Evolutionary conservation across 805 yeast species (phyloP).

Genomic region (Scheffersomyces coipomensis): DNA sequence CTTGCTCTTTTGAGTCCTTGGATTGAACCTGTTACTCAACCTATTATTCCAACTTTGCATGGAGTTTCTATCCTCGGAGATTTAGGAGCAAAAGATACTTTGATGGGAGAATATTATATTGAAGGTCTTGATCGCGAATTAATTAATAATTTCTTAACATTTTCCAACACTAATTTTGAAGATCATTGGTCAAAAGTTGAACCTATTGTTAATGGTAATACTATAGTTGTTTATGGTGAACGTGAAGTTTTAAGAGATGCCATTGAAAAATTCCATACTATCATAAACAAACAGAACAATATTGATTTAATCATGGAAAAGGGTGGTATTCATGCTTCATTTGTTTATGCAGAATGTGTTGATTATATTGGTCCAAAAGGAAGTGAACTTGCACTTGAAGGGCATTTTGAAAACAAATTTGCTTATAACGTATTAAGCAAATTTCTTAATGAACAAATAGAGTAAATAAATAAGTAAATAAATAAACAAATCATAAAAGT

Average conservation of each 20-base stretch:
- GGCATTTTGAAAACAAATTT: conserved; percentile 20
- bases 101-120: conserved; percentile 31
- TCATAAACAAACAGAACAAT: conserved; percentile 17
- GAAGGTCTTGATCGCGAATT: conserved; percentile 18
- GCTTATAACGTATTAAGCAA: conserved; percentile 2
- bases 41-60: conserved; percentile 18
- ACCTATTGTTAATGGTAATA: conserved; percentile 17
- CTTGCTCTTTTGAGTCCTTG: conserved; percentile 32
- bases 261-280: conserved; percentile 21
- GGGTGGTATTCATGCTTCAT: conserved; percentile 35
- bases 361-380: conserved; percentile 24
- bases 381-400: conserved; percentile 18
- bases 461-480: too few relatives aligned
- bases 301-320: conserved; percentile 20
- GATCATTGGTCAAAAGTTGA: conserved; percentile 26
- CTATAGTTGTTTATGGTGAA: conserved; percentile 26
- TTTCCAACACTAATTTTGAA: conserved; percentile 19
- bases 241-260: conserved; percentile 31
- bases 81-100: conserved; percentile 25
- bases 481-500: too few relatives aligned
- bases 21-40: conserved; percentile 28
- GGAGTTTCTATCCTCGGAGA: conserved; percentile 27
- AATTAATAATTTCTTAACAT: conserved; percentile 17
- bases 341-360: conserved; percentile 33
- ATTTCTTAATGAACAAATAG: too few relatives aligned